Base-by-base conservation (phyloP, 129 eudicot species). In the Centaurea solstitialis region DNA sequence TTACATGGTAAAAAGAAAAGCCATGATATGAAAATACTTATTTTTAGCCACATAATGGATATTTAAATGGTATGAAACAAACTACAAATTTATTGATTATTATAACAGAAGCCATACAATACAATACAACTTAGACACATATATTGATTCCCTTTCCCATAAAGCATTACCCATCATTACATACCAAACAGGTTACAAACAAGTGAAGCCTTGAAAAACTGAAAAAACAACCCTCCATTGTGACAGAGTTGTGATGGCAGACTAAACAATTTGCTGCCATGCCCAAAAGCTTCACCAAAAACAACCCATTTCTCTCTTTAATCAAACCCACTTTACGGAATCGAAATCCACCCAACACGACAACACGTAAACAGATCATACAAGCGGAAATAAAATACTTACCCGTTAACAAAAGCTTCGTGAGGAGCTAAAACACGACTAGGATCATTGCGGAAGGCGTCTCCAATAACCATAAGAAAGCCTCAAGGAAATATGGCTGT, bases 261-360 rank as follows among this genome's bases (percentile, higher is more conserved):
- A 72, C 80, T 4, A 15, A 38, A 79, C 18, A 38, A 65, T 9
- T 77, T n/a, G 18, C 86, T 86, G 92, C 88, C 85, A 88, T 37
- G 77, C 84, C 89, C 93, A 86, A 87, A 43, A 86, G 84, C 94
- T 85, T n/a, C 93, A 66, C 65, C 73, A 65, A 84, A 79, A 87
- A 82, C 87, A 84, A 81, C 87, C 82, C 87, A 73, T 73, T 82
- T 65, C 15, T 10, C 35, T 37, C 76, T 50, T 70, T 75, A 80
- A 86, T 81, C 26, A 74, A 38, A 38, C 79, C 18, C 43, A 75
- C 39, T 73, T 78, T 33, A 67, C 4, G 79, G 72, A 85, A 76
- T 70, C 78, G 67, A 86, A 17, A 83, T 67, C 61, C 1, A 80
- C 75, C 80, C 90, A 17, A 65, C 30, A 33, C 11, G 33, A 66